A percentile compares a stretch with the other conserved stretches of the same genome.
These are phyloP conservation scores for Citrus glauca DNA, from an alignment of 345 rosid species.

Conservation along the genomic window DNA sequence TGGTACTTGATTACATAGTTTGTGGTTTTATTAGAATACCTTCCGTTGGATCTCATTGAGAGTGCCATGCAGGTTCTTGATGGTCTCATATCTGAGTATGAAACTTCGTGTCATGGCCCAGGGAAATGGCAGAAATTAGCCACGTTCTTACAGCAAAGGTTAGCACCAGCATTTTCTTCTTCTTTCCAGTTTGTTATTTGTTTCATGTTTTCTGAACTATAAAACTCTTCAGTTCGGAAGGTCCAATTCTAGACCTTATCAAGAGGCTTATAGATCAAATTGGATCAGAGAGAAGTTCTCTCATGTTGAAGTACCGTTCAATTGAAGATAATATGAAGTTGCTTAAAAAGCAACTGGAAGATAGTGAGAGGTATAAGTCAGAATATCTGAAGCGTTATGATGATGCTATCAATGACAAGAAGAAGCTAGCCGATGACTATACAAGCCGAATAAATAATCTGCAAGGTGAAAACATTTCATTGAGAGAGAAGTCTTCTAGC, in stretches of 20 bases:
- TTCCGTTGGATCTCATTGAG: conserved; percentile 1
- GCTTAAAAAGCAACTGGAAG: conserved; percentile 78
- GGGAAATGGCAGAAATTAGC: conserved; percentile 93
- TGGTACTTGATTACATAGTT: not conserved
- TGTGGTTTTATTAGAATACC: not conserved
- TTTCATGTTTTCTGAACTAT: not conserved
- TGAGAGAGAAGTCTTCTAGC: conserved; percentile 81
- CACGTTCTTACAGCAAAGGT: conserved; percentile 86
- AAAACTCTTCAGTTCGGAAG: conserved; percentile 66
- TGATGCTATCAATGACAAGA: conserved; percentile 92
- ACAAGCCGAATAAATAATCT: conserved; percentile 63
- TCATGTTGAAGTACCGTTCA: conserved; percentile 69
- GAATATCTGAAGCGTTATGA: conserved; percentile 88
- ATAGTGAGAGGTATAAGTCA: conserved; percentile 75
- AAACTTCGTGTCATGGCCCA: conserved; percentile 75
- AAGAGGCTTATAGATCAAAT: conserved; percentile 75
- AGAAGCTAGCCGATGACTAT: conserved; percentile 81
- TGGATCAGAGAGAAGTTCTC: conserved; percentile 81
- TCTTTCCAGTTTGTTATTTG: not conserved
- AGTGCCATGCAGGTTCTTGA: conserved; percentile 67
- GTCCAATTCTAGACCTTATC: conserved; percentile 77
- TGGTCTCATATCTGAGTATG: conserved; percentile 71
- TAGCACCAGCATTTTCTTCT: not conserved
- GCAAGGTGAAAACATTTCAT: conserved; percentile 69
- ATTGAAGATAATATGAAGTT: conserved; percentile 80